Conservation (phyloP, 2,329 filamentous ascomycete species). For the Microthyrium microscopicum region DNA sequence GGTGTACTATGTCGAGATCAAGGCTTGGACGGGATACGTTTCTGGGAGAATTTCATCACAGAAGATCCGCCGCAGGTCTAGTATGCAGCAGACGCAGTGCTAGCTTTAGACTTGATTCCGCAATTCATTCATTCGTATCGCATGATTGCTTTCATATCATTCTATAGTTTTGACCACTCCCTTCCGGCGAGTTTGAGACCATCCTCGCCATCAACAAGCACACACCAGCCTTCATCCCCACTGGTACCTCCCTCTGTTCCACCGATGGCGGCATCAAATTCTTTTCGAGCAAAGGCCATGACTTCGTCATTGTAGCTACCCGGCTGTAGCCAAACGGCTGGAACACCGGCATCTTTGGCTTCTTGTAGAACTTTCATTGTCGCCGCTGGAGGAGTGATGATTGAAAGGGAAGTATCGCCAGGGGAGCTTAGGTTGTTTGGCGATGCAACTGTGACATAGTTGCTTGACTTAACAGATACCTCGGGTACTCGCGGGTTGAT, state of each 20-base stretch:
- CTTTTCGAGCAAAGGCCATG: conserved; percentile 52
- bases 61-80: too few relatives aligned
- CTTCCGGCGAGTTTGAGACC: conserved; percentile 19
- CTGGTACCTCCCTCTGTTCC: conserved; percentile 5
- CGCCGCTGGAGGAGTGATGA: conserved; percentile 72
- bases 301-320: conserved; percentile 70
- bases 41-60: conserved; percentile 93
- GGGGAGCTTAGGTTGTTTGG: conserved; percentile 51
- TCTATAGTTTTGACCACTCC: too few relatives aligned
- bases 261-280: conserved; percentile 50
- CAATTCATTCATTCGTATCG: too few relatives aligned
- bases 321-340: conserved; percentile 76
- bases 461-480: conserved; percentile 44
- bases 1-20: conserved; percentile 82
- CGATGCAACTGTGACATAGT: conserved; percentile 47
- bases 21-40: conserved; percentile 74
- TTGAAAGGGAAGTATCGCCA: conserved; percentile 55
- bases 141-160: too few relatives aligned
- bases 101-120: too few relatives aligned
- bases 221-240: conserved; percentile 23
- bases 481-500: conserved; percentile 58
- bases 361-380: conserved; percentile 61
- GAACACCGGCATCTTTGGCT: conserved; percentile 56
- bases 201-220: conserved; percentile 24
- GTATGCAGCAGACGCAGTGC: too few relatives aligned